Base-by-base conservation (phyloP, 2,329 filamentous ascomycete genomes). In the Didymella segeticola region DNA sequence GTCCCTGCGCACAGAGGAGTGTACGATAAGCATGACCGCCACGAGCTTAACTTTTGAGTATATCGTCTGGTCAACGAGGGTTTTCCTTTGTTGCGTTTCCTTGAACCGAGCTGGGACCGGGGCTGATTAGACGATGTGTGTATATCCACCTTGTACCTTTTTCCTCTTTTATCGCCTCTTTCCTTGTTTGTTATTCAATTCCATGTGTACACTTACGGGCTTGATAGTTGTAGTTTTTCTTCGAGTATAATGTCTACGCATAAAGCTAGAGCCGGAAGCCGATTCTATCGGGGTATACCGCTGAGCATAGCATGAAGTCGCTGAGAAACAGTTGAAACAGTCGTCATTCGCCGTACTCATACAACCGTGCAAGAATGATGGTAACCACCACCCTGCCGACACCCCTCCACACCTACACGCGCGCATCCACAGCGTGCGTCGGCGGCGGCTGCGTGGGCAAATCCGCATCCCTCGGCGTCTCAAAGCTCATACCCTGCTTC, bases 91-190 rank as follows among this genome's bases (percentile, higher is more conserved):
- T 15, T 42, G 43, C 22, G 3, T 37, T 22, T 36, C 12, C 25
- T 10, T 26, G 25, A 10, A 5, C 25, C 25, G n/a, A n/a, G n/a
- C 25, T 23, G 14, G 34, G n/a, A 11, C 10, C 20, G 37, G 49
- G 42, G 30, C 49, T 37, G 43, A 43, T 25, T 42, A 47, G 43
- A 43, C 43, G 43, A n/a, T n/a, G 50, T 38, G 30, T 25, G 8
- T 42, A 53, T 47, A 53, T 38, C 50, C 50, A 38, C 47, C 50
- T 47, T 47, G 27, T n/a, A n/a, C n/a, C n/a, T n/a, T n/a, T n/a
- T n/a, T n/a, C n/a, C n/a, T n/a, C n/a, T n/a, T n/a, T n/a, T n/a
- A 11, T 22, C 41, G 27, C 23, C 41, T 26, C 9, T 38, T 45
- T 33, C 15, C 19, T 25, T 23, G 14, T 2, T 26, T 33, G 17